Percentiles rank a stretch among this genome's conserved stretches.
Conservation (phyloP, 2,329 filamentous ascomycete genomes). For the Polytolypa hystricis region DNA sequence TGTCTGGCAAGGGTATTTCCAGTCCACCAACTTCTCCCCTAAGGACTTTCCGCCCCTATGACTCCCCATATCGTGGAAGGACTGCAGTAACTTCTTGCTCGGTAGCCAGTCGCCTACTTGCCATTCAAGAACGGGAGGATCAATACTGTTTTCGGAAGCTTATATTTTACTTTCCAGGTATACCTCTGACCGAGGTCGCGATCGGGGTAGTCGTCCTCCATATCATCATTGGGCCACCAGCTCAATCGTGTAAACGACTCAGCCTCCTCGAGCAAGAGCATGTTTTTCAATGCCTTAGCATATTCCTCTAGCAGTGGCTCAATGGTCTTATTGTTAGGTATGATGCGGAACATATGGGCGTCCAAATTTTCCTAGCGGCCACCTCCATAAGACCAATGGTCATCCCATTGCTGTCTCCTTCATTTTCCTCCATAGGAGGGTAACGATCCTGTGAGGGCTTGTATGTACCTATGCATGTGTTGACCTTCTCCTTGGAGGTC, state of each 20-base stretch:
- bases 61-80: constrained; percentile 3
- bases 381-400: no score
- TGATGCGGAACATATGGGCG: constrained; percentile 7
- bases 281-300: constrained; percentile 7
- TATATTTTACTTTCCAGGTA: constrained; percentile 7
- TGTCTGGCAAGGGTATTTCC: no score
- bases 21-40: background rate
- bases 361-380: no score
- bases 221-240: background rate
- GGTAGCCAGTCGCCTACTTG: constrained; percentile 7
- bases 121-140: constrained; percentile 7
- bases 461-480: no score
- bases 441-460: no score
- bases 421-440: no score
- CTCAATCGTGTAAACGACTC: constrained; percentile 2
- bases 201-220: background rate
- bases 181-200: background rate
- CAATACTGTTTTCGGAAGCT: background rate
- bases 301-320: constrained; percentile 8
- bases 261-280: constrained; percentile 5
- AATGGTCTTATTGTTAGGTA: constrained; percentile 5
- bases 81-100: constrained; percentile 2
- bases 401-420: no score
- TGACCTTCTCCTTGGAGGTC: no score
- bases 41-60: background rate